Evolutionary conservation across 2,329 filamentous ascomycete species (phyloP).

Genomic region (Trichophyton mentagrophytes): DNA sequence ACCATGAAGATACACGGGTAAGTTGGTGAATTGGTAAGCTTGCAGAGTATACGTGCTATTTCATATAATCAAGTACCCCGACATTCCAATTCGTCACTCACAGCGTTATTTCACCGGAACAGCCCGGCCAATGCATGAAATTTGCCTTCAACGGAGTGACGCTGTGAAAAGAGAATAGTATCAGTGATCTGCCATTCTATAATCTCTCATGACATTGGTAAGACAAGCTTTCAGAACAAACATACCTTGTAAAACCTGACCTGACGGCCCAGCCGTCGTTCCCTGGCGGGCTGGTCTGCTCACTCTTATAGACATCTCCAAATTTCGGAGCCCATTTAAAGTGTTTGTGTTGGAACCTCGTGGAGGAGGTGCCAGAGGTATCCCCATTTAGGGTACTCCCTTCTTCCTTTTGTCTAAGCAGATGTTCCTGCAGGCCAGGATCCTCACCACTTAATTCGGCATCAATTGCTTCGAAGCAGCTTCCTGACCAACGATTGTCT

Average conservation of each 20-base stretch:
- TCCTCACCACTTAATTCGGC: constrained; percentile 47
- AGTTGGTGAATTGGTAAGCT: not conserved
- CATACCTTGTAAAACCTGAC: constrained; percentile 70
- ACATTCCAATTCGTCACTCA: constrained; percentile 45
- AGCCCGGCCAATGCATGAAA: constrained; percentile 64
- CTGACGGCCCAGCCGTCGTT: constrained; percentile 91
- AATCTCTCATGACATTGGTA: not conserved
- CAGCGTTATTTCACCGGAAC: constrained; percentile 64
- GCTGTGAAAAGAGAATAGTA: constrained; percentile 34
- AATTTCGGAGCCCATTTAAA: constrained; percentile 93
- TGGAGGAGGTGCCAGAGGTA: constrained; percentile 17
- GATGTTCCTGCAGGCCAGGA: constrained; percentile 56
- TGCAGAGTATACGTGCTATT: constrained; percentile 18
- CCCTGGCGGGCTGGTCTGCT: constrained; percentile 64
- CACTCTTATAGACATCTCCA: constrained; percentile 72
- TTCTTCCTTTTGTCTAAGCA: constrained; percentile 54
- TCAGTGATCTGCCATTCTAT: not conserved
- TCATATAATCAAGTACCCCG: constrained; percentile 11
- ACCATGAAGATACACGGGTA: not conserved
- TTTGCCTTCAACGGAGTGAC: constrained; percentile 86
- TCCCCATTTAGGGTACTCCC: constrained; percentile 21
- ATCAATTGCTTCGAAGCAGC: constrained; percentile 72
- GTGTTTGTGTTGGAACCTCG: constrained; percentile 61
- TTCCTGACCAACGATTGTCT: constrained; percentile 80
- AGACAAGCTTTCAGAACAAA: not conserved